These are phyloP conservation scores for Aspergillus uvarum DNA, from an alignment of 2,329 filamentous ascomycete genomes.

Conservation along the genomic window DNA sequence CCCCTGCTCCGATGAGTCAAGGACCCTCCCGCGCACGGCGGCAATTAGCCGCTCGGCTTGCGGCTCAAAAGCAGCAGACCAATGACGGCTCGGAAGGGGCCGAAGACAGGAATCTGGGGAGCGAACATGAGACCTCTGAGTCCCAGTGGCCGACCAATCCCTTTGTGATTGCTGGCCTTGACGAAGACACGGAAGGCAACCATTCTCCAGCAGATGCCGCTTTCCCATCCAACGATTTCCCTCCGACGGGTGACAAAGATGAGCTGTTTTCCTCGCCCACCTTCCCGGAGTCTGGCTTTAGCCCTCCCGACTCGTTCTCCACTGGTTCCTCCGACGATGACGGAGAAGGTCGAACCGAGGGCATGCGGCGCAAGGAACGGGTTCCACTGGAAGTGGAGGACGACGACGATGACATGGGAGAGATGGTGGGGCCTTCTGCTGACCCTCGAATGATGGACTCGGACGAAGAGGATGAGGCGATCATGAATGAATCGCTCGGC, in stretches of 20 bases:
- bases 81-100: conserved; percentile 41
- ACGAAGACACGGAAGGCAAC: conserved; percentile 31
- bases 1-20: conserved; percentile 79
- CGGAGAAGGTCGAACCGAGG: conserved; percentile 38
- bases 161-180: conserved; percentile 39
- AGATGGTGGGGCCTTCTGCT: conserved; percentile 45
- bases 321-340: conserved; percentile 45
- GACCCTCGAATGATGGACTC: conserved; percentile 51
- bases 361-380: conserved; percentile 43
- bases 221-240: conserved; percentile 35
- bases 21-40: conserved; percentile 82
- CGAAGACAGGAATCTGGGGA: conserved; percentile 20
- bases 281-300: conserved; percentile 41
- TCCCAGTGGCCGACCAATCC: conserved; percentile 38
- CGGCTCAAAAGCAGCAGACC: conserved; percentile 68
- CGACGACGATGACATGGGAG: conserved; percentile 51
- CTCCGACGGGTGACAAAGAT: conserved; percentile 22
- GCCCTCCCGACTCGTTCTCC: conserved; percentile 41
- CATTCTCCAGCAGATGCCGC: conserved; percentile 26
- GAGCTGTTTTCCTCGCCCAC: conserved; percentile 34
- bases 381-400: conserved; percentile 61
- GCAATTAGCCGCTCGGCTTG: conserved; percentile 84
- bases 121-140: conserved; percentile 20
- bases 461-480: conserved; percentile 54
- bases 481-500: conserved; percentile 64